phyloP scores from a whole-genome alignment of 2,329 filamentous ascomycete genomes.

The Fusarium papillatum region DNA sequence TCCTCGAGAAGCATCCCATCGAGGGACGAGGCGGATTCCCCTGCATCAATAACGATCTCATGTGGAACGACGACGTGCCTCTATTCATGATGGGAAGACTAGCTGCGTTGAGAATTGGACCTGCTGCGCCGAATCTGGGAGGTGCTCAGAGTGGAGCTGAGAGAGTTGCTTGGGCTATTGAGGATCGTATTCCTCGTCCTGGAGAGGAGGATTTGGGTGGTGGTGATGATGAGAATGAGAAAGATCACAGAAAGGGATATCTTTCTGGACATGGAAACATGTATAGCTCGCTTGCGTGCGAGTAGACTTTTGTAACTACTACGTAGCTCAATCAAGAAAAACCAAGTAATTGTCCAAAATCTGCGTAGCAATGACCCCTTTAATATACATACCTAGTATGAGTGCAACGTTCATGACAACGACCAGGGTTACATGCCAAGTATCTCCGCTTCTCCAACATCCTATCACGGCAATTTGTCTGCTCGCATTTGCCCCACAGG shows the following conservation, averaged over 20 bases:
- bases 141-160: conserved; percentile 82
- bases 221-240: conserved; percentile 4
- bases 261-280: conserved; percentile 53
- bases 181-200: conserved; percentile 60
- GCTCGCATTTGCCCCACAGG: conserved; percentile 31
- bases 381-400: neutral
- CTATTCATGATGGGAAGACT: conserved; percentile 79
- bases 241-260: conserved; percentile 41
- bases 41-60: conserved; percentile 81
- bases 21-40: conserved; percentile 75
- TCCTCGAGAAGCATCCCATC: conserved; percentile 73
- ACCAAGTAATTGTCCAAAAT: neutral
- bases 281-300: conserved; percentile 48
- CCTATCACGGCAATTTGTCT: neutral
- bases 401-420: neutral
- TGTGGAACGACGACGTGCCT: conserved; percentile 81
- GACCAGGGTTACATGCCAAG: neutral
- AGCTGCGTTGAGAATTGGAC: conserved; percentile 77
- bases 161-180: conserved; percentile 78
- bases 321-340: neutral
- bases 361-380: neutral
- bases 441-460: neutral
- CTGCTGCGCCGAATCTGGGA: conserved; percentile 80
- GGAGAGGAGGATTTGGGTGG: conserved; percentile 27
- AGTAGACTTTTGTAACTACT: conserved; percentile 15